phyloP scores from a whole-genome alignment of 1,139 yeast genomes.

The Martiniozyma asiatica region DNA sequence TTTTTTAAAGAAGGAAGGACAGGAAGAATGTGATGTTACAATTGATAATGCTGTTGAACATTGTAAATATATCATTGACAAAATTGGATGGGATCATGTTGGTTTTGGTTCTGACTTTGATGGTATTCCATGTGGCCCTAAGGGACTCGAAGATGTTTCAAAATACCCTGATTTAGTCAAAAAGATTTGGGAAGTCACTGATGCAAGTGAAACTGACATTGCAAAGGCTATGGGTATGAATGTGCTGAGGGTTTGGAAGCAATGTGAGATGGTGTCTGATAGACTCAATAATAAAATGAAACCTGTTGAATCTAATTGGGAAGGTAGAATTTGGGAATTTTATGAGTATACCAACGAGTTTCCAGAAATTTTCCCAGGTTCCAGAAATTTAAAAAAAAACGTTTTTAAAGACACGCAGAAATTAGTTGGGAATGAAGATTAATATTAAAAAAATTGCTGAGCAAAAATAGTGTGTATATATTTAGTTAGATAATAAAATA shows the following conservation, averaged over 20 bases:
- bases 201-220: conserved; percentile 33
- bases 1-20: conserved; percentile 25
- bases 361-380: conserved; percentile 30
- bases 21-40: conserved; percentile 18
- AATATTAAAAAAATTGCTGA: too few species aligned
- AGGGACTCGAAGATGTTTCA: conserved; percentile 40
- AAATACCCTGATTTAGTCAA: conserved; percentile 38
- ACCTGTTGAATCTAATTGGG: conserved; percentile 32
- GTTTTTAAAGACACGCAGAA: conserved; percentile 11
- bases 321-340: conserved; percentile 30
- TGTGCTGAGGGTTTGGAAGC: conserved; percentile 37
- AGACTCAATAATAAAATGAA: conserved; percentile 12
- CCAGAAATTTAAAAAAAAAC: conserved; percentile 17
- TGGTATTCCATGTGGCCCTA: conserved; percentile 37
- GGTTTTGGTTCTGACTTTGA: conserved; percentile 46
- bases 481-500: too few species aligned
- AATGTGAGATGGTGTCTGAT: conserved; percentile 28
- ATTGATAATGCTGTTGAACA: conserved; percentile 41
- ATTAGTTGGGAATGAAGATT: too few species aligned
- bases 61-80: conserved; percentile 29
- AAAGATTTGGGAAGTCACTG: conserved; percentile 27
- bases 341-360: conserved; percentile 23
- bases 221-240: conserved; percentile 36
- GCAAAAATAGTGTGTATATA: too few species aligned
- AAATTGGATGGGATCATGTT: conserved; percentile 43